Evolutionary conservation across 352 stramenopile species (phyloP), one percentile per base, ranked within the genome.

Genomic region (Phytopythium delawarense): DNA sequence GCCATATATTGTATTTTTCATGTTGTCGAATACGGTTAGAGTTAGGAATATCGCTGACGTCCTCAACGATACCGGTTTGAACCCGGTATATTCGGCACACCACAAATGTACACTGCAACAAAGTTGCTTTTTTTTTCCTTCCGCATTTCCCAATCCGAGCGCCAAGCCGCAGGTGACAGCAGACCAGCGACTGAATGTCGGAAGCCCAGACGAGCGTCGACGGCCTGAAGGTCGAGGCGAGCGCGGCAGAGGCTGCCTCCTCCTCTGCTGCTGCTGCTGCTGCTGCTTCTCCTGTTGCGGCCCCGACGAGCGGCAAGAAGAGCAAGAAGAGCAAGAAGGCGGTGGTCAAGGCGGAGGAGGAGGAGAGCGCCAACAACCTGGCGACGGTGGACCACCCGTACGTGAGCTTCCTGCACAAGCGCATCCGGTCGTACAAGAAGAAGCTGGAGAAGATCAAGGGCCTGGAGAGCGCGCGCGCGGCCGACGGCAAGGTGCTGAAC

Each of bases 391-490:
- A 91, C 63, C 84, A 94, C 54, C 84, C 84, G 60, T 94, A 93
- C 63, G 57, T 93, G 51, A 90, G 79, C 48, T 84, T 93, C 52
- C 57, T 94, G 59, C 76, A 94, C 76, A 94, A 94, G 64, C 80
- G 84, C 45, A 82, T 92, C 44, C 84, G 86, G 15, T 78, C 84
- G 59, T 82, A 89, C 68, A 85, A 86, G 61, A 94, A 94, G 70
- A 94, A 94, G 59, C 72, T 93, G 32, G 86, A 94, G 71, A 94
- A 94, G 71, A 92, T 94, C 66, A 84, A 79, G 55, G 59, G 64
- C 21, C 63, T 94, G 28, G 84, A 90, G 62, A 48, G 62, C 0
- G 84, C 79, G 51, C 65, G 70, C 28, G 63, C 65, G 2, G 63
- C 57, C 5, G 78, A 87, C 8, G 75, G 76, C 15, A 92, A 92